Percentiles rank a stretch among this genome's conserved stretches.
phyloP scores from a whole-genome alignment of 1,139 yeast species.

The Yamadazyma sp. region DNA sequence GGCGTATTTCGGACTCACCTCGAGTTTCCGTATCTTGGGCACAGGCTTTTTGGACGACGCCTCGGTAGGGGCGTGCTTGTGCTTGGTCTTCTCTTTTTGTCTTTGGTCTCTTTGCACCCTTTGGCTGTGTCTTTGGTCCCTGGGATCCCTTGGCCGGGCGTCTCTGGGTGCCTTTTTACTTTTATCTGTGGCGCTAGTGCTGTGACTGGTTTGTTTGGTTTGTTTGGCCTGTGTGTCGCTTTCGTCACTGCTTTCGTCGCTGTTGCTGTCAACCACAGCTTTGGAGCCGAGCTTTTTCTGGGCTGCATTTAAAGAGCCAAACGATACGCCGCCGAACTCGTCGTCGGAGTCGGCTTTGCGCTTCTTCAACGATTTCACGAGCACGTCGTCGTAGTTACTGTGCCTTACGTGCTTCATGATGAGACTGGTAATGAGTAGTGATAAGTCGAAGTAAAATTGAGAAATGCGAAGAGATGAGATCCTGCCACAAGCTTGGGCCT shows the following conservation, averaged over 20 bases:
- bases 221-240: background rate
- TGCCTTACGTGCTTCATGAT: slow-evolving; percentile 2
- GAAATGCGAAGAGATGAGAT: slow-evolving; percentile 2
- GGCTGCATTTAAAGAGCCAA: slow-evolving; percentile 60
- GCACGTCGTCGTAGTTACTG: slow-evolving; percentile 14
- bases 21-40: slow-evolving; percentile 67
- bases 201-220: background rate
- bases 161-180: too few species aligned
- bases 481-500: too few species aligned
- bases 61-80: slow-evolving; percentile 82
- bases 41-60: slow-evolving; percentile 72
- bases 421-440: background rate
- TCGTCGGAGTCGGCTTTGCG: slow-evolving; percentile 25
- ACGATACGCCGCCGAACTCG: slow-evolving; percentile 47
- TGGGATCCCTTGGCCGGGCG: background rate
- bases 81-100: slow-evolving; percentile 29
- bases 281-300: slow-evolving; percentile 46
- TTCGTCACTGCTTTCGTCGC: background rate
- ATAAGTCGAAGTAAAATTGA: background rate
- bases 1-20: slow-evolving; percentile 42
- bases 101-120: slow-evolving; percentile 2
- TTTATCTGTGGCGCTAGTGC: slow-evolving; percentile 14
- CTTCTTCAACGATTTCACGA: slow-evolving; percentile 5
- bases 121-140: slow-evolving; percentile 6
- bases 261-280: background rate